Evolutionary conservation across 2,329 filamentous ascomycete species (phyloP), one percentile per base, ranked within the genome.

Genomic region (Tolypocladium endophyticum): DNA sequence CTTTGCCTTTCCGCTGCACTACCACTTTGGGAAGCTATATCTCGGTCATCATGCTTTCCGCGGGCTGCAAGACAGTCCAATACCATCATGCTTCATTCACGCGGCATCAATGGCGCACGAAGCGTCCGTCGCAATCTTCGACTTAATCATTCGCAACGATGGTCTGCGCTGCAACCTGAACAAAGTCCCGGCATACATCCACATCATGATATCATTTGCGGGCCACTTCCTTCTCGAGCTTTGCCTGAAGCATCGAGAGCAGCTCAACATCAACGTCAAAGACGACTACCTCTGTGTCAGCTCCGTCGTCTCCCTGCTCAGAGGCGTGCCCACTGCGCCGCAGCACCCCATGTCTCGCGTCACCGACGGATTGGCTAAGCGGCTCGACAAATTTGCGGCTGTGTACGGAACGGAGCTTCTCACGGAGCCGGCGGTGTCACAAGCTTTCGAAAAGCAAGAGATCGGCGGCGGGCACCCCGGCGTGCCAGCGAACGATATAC

Each of bases 121-220:
- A 14, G 33, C 56, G 3, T 53, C 57, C 18, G 38, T 56, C 12
- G 52, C 41, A 5, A 57, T 61, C 53, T 58, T 61, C 45, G 33
- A 39, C n/a, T 43, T 61, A 35, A 56, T 61, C 30, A 35, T 56
- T 16, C 33, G 35, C 7, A 35, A 45, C 0, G 43, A 33, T 11
- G 52, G 41, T 14, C 39, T 61, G 18, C 33, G 53, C 1, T 25
- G 35, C 20, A 61, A 53, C 38, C 54, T 61, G 20, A 47, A 20
- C 43, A 57, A 53, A 25, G 56, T 56, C 3, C 59, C 59, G 3
- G 47, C 43, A 23, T 61, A 61, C 38, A 45, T 61, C 18, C 57
- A 56, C 43, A 58, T 61, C 57, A 58, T 61, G 56, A 54, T 61
- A 3, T 61, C 59, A 6, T 61, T 61, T 39, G 59, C 59, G 1